These are phyloP conservation scores for Acmispon strigosus DNA, from an alignment of 306 rosid species.

Conservation along the genomic window DNA sequence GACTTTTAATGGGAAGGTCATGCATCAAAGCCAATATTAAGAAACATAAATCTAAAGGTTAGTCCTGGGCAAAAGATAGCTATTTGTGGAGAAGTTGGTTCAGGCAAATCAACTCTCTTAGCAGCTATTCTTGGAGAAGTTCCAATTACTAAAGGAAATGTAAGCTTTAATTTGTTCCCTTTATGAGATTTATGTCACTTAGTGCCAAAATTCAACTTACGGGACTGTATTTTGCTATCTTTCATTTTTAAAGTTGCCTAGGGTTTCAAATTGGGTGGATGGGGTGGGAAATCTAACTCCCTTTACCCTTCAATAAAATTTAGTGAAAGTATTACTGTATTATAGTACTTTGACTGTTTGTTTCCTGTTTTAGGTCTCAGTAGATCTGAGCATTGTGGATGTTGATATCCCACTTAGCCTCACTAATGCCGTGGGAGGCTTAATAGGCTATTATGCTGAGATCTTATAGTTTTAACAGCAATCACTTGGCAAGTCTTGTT, in stretches of 20 bases:
- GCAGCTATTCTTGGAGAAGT: conserved; percentile 67
- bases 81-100: conserved; percentile 72
- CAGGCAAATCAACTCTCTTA: conserved; percentile 67
- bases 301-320: no score
- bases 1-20: conserved; percentile 57
- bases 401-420: conserved; percentile 36
- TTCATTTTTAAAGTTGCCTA: no score
- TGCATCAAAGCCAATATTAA: conserved; percentile 34
- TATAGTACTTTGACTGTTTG: no score
- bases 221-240: neutral
- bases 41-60: conserved; percentile 44
- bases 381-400: conserved; percentile 44
- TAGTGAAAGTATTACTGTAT: no score
- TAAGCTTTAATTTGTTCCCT: conserved; percentile 19
- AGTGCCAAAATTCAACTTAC: neutral
- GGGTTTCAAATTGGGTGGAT: no score
- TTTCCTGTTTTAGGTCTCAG: conserved; percentile 32
- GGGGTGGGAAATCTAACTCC: no score
- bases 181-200: neutral
- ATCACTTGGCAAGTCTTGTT: conserved; percentile 49
- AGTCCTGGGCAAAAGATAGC: conserved; percentile 56
- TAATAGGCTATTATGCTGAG: conserved; percentile 4
- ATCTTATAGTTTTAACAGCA: conserved; percentile 24
- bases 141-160: conserved; percentile 45
- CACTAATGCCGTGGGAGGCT: neutral